Conservation (phyloP, 2,329 filamentous ascomycete genomes). For the Ascocoryne sarcoides region DNA sequence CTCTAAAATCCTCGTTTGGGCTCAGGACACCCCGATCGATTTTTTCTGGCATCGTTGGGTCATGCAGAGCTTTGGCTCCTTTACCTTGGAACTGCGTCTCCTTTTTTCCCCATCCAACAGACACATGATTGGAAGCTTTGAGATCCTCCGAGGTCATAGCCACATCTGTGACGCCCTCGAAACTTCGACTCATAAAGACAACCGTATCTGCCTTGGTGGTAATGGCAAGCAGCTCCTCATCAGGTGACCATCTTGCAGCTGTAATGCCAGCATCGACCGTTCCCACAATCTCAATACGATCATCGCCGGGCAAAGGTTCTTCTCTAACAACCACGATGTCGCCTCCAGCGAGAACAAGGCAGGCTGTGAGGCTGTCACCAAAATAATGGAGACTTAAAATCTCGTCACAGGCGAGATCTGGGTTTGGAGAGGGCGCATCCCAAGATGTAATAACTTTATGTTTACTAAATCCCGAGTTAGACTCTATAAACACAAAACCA, state of each 20-base stretch:
- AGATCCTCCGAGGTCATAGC: constrained; percentile 67
- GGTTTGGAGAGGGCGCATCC: constrained; percentile 76
- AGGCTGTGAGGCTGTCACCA: constrained; percentile 66
- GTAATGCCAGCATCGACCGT: constrained; percentile 88
- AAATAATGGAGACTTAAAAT: constrained; percentile 80
- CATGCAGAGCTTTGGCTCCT: constrained; percentile 73
- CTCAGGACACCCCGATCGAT: constrained; percentile 78
- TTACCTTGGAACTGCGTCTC: constrained; percentile 97
- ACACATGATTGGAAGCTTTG: constrained; percentile 84
- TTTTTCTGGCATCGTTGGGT: constrained; percentile 90
- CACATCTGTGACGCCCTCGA: constrained; percentile 74
- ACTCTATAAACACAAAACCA: constrained; percentile 26
- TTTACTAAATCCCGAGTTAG: constrained; percentile 25
- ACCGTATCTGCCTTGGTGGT: constrained; percentile 71
- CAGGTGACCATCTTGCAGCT: constrained; percentile 86
- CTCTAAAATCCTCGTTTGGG: constrained; percentile 56
- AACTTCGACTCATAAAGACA: constrained; percentile 86
- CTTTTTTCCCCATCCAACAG: constrained; percentile 95
- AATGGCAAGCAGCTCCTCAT: constrained; percentile 83
- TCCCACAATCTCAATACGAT: constrained; percentile 89
- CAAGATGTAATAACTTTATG: constrained; percentile 60
- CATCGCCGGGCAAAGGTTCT: constrained; percentile 53
- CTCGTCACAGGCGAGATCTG: constrained; percentile 65
- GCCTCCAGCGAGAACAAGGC: constrained; percentile 78
- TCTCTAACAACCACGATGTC: constrained; percentile 85